These are phyloP conservation scores for Vigna trinervia DNA, from an alignment of 306 rosid genomes.

Conservation along the genomic window DNA sequence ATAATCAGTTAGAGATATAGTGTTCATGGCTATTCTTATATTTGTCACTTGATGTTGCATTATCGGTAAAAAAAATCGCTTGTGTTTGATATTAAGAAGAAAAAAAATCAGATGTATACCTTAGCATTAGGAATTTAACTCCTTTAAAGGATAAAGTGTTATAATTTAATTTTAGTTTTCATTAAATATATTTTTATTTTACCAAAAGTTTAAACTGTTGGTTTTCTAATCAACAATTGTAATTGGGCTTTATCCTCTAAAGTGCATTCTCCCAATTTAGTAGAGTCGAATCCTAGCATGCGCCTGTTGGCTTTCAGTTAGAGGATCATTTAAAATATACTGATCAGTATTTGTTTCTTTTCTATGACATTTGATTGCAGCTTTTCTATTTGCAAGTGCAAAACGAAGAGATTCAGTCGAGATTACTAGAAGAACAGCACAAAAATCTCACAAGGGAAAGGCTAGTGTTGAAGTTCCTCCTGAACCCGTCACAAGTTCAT, in stretches of 20 bases:
- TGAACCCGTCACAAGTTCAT: slow-evolving; percentile 45
- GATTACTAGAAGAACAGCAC: slow-evolving; percentile 42
- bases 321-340: slow-evolving; percentile 29
- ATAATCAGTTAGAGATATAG: neutral
- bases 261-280: no score
- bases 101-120: slow-evolving; percentile 7
- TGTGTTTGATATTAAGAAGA: neutral
- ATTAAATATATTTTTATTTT: no score
- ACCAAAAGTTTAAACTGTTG: no score
- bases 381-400: slow-evolving; percentile 68
- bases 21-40: neutral
- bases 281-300: neutral
- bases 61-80: neutral
- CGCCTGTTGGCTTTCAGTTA: slow-evolving; percentile 26
- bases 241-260: no score
- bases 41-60: neutral
- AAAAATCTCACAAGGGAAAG: slow-evolving; percentile 50
- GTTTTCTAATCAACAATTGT: no score
- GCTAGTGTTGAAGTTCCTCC: slow-evolving; percentile 52
- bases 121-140: no score
- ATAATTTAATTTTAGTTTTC: no score
- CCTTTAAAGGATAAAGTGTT: no score
- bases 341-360: slow-evolving; percentile 9
- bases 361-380: slow-evolving; percentile 56
- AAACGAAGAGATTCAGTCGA: slow-evolving; percentile 56